Evolutionary conservation across 768 basidiomycete species (phyloP), one percentile per base, ranked within the genome.

Genomic region (Mycena alexandri): DNA sequence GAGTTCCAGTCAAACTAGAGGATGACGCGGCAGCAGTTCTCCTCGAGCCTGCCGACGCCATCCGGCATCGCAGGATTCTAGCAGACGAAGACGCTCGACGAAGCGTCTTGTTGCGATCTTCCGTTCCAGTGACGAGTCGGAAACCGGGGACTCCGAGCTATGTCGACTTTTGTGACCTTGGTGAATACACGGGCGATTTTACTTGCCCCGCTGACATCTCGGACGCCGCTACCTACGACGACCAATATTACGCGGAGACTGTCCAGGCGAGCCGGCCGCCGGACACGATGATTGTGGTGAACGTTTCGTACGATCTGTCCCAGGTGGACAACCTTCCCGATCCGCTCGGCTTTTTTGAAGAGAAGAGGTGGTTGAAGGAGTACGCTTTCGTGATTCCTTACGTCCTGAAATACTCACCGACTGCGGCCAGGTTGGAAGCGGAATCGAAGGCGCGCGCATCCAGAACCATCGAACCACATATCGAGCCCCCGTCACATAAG

Each of bases 321-420:
- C 21, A 62, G 36, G 24, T 67, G 25, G 22, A 22, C 25, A 54
- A 50, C 19, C 53, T 67, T 13, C 60, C 55, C 5, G 55, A 67
- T 19, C 60, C 66, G 13, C 36, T 50, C 34, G 54, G 33, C 19
- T 67, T 67, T 62, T 67, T 67, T 24, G 66, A 61, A 43, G 60
- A 67, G 41, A 61, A 61, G 33, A 53, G 54, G 41, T 47, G 33
- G 22, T 29, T 67, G 54, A 50, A 62, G 29, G 17, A 51, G 66
- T 67, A 29, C 12, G 60, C 55, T 5, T 29, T 34, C 0, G 1
- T 34, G 7, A 7, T 56, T 43, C 13, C 21, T 38, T 19, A 3
- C 12, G 21, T 9, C 33, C 21, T 47, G 14, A 14, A 43, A 11
- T 55, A 25, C 29, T 60, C n/a, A 55, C n/a, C 22, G 11, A 5